These are phyloP conservation scores for Candida fluviatilis DNA, from an alignment of 805 yeast genomes.

Conservation along the genomic window DNA sequence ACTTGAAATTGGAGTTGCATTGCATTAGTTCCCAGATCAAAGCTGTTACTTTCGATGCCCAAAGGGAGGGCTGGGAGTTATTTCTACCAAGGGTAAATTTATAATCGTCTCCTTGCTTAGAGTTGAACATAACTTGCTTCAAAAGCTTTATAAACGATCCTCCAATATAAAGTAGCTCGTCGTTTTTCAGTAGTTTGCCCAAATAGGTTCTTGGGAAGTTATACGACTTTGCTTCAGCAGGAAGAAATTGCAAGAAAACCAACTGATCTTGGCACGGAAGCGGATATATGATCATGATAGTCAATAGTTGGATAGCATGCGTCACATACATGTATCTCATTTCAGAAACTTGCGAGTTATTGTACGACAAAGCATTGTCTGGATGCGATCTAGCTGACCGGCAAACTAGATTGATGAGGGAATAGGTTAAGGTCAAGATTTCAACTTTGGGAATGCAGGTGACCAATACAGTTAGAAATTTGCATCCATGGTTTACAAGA, in stretches of 20 bases:
- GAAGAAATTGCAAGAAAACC: constrained; percentile 31
- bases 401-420: constrained; percentile 62
- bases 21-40: constrained; percentile 75
- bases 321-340: constrained; percentile 47
- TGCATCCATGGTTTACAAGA: constrained; percentile 51
- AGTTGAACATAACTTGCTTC: constrained; percentile 37
- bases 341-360: constrained; percentile 27
- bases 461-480: constrained; percentile 54
- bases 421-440: constrained; percentile 53
- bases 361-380: constrained; percentile 39
- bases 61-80: constrained; percentile 23
- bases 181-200: constrained; percentile 50
- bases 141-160: constrained; percentile 46
- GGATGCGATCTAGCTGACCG: constrained; percentile 40
- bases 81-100: constrained; percentile 6
- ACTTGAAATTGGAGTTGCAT: constrained; percentile 58
- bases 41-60: constrained; percentile 59
- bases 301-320: constrained; percentile 57
- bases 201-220: constrained; percentile 50
- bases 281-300: constrained; percentile 59
- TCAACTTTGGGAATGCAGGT: constrained; percentile 46
- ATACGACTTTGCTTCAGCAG: constrained; percentile 27
- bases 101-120: constrained; percentile 11
- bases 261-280: constrained; percentile 44
- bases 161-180: constrained; percentile 49